Evolutionary conservation across 2,329 filamentous ascomycete species (phyloP).

Genomic region (Aspergillus thermomutatus): DNA sequence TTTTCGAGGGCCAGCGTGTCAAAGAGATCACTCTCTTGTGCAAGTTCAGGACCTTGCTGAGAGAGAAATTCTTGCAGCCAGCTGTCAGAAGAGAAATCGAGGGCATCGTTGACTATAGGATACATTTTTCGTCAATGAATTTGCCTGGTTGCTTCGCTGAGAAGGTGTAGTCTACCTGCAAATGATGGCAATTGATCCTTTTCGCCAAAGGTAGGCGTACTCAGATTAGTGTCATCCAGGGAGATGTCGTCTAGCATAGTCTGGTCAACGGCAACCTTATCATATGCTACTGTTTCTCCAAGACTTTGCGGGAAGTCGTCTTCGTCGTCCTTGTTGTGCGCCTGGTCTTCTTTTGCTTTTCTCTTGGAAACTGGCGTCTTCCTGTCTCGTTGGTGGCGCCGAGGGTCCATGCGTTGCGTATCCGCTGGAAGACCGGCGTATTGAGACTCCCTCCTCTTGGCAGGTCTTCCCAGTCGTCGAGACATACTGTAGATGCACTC

Average conservation of each 20-base stretch:
- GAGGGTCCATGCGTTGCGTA: background rate
- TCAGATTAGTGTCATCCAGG: slow-evolving; percentile 7
- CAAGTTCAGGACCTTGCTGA: slow-evolving; percentile 10
- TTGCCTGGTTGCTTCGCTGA: background rate
- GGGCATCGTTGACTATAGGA: slow-evolving; percentile 12
- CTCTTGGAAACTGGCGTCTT: slow-evolving; percentile 11
- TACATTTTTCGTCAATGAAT: background rate
- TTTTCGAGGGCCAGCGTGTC: slow-evolving; percentile 8
- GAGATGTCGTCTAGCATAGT: slow-evolving; percentile 7
- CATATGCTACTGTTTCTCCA: slow-evolving; percentile 1
- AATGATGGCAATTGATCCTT: slow-evolving; percentile 6
- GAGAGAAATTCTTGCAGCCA: slow-evolving; percentile 31
- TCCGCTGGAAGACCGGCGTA: background rate
- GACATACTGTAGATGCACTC: slow-evolving; percentile 36
- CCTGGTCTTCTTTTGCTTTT: slow-evolving; percentile 7
- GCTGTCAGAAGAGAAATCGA: slow-evolving; percentile 23
- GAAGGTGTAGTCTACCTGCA: slow-evolving; percentile 3
- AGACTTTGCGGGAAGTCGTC: background rate
- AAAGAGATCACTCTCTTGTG: slow-evolving; percentile 9
- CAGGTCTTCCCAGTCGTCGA: slow-evolving; percentile 31
- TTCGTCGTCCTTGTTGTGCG: background rate
- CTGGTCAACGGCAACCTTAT: slow-evolving; percentile 4
- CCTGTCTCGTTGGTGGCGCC: slow-evolving; percentile 3
- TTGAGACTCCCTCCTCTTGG: slow-evolving; percentile 26
- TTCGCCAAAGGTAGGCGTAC: slow-evolving; percentile 9